Base-by-base conservation (phyloP, 345 rosid genomes). In the Dipteronia dyeriana region DNA sequence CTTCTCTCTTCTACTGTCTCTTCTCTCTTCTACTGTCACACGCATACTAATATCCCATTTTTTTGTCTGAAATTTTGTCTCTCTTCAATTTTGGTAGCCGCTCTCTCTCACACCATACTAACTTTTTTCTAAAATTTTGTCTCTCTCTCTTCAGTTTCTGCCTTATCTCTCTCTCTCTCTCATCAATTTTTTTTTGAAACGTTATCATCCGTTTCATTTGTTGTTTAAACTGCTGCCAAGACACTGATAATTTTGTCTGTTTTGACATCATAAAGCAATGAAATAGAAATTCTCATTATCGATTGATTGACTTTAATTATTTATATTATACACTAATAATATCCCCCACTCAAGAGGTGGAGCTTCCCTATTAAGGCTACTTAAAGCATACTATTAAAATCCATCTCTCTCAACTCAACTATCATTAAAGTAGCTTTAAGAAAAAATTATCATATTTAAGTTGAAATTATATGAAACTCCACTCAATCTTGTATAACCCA, bases 321-420 rank as follows among this genome's bases (percentile, higher is more conserved):
- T 20, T 29, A 54, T 5, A 39, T 60, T 67, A 61, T 23, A 54
- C 70, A 3, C 23, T 66, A 57, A 54, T 39, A 34, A 71, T 41
- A 41, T 41, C 45, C 45, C 71, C 82, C 81, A 83, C 76, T 76
- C 9, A 23, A 60, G 70, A 70, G 62, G 76, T 76, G 75, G 71
- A 74, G 16, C 62, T 74, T 76, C 76, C 82, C 81, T 54, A 5
- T 74, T 59, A 43, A 69, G 82, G 84, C 75, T 29, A 71, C 79
- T 45, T 72, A 72, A 62, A 64, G 19, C 17, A 51, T 57, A 47
- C 77, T 56, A 75, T 70, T 4, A 17, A 49, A 10, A 25, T n/a
- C 3, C 63, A 7, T 56, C 19, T 71, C 9, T 63, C 66, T 20
- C 26, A 20, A 56, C 16, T 53, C 22, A 4, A 22, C 74, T 64